Evolutionary conservation across 208 protist species (phyloP).

Genomic region (Wallacemonas sp.): DNA sequence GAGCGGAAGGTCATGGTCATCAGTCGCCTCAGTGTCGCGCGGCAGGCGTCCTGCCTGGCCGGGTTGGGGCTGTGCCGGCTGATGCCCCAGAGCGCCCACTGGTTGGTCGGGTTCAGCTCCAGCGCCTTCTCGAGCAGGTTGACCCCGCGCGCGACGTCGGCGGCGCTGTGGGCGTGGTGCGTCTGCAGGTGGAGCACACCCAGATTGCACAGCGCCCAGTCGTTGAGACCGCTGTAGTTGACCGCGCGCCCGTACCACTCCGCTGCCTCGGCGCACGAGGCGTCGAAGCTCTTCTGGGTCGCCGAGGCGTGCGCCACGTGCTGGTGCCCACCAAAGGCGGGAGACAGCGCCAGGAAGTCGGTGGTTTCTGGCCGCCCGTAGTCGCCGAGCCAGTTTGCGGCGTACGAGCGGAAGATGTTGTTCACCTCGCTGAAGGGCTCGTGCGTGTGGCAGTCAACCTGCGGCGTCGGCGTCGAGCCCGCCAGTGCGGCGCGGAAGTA

Average conservation of each 20-base stretch:
- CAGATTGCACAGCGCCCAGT: slow-evolving; percentile 19
- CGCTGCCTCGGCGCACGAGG: slow-evolving; percentile 2
- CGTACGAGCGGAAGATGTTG: slow-evolving; percentile 34
- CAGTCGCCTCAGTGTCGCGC: slow-evolving; percentile 22
- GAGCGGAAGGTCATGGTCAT: slow-evolving; percentile 20
- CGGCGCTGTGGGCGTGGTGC: neutral
- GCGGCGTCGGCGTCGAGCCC: neutral
- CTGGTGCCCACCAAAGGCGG: neutral
- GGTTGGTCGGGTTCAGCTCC: slow-evolving; percentile 42
- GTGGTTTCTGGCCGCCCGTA: neutral
- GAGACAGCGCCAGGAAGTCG: slow-evolving; percentile 1
- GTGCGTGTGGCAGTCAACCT: neutral
- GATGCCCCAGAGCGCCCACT: slow-evolving; percentile 48
- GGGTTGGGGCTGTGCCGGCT: slow-evolving; percentile 21
- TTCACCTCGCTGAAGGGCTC: slow-evolving; percentile 4
- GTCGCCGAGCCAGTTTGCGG: slow-evolving; percentile 43
- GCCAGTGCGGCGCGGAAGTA: slow-evolving; percentile 14
- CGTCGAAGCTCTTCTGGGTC: neutral
- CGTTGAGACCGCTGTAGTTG: slow-evolving; percentile 3
- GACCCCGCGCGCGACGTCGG: slow-evolving; percentile 21
- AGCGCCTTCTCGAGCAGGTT: slow-evolving; percentile 37
- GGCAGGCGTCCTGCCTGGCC: slow-evolving; percentile 27
- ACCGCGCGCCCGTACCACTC: slow-evolving; percentile 6
- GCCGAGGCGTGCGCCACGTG: neutral
- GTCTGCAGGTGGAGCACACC: neutral